Percentiles rank a stretch among this genome's conserved stretches.
These are phyloP conservation scores for Lecanicillium sp. DNA, from an alignment of 2,329 filamentous ascomycete genomes.

Conservation along the genomic window DNA sequence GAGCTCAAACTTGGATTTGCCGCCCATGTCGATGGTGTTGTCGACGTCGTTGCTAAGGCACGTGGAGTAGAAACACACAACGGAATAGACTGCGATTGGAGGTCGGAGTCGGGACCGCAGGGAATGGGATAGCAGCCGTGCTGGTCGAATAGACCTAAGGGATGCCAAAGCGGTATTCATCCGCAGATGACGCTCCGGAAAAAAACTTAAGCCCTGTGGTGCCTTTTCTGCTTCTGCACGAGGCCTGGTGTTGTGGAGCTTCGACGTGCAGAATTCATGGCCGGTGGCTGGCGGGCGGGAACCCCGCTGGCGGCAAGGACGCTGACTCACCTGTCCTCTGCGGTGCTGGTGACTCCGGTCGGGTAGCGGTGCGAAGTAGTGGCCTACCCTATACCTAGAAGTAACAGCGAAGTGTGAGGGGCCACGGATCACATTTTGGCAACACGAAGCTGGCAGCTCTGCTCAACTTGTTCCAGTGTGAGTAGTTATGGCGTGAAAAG, in stretches of 20 bases:
- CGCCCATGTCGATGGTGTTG: slow-evolving; percentile 26
- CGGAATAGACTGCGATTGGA: neutral
- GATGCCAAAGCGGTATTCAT: slow-evolving; percentile 14
- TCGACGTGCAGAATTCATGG: slow-evolving; percentile 10
- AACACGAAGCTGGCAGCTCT: no score
- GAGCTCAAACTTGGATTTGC: slow-evolving; percentile 56
- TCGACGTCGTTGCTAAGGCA: neutral
- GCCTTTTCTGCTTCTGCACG: slow-evolving; percentile 9
- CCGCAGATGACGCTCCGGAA: slow-evolving; percentile 10
- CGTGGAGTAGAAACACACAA: slow-evolving; percentile 3
- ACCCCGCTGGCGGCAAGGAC: neutral
- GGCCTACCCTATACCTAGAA: neutral
- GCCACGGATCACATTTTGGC: no score
- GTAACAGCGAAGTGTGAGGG: no score
- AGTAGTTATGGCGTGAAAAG: no score
- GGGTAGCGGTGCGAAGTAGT: no score
- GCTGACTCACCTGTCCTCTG: slow-evolving; percentile 1
- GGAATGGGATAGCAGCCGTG: slow-evolving; percentile 8
- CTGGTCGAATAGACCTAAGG: slow-evolving; percentile 14
- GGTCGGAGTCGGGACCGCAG: slow-evolving; percentile 1
- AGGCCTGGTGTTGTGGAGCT: slow-evolving; percentile 13
- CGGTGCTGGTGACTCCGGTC: neutral
- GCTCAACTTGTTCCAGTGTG: no score
- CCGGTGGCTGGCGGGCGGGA: neutral
- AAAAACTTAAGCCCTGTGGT: slow-evolving; percentile 14